Evolutionary conservation across 441 rosid genomes (phyloP), one percentile per base, ranked within the genome.

Genomic region (Bruguiera hainesii): DNA sequence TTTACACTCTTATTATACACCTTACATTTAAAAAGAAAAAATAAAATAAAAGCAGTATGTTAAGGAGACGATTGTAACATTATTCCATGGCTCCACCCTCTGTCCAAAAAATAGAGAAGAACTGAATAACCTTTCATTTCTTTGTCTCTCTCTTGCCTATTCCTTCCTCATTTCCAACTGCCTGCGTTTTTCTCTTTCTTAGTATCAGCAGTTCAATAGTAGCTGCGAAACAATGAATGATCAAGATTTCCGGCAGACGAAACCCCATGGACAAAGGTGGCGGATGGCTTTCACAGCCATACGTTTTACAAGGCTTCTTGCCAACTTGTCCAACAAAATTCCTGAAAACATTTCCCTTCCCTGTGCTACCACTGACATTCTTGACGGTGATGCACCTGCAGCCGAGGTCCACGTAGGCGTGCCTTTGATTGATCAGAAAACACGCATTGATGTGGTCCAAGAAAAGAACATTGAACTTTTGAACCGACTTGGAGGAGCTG

Each of bases 221-320:
- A 7, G 11, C 39, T 35, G 39, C 2, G 2, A 7, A 35, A 0
- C 39, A 35, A 35, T 35, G 39, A 11, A 8, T 8, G 0, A 35
- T 35, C 39, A 35, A 35, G 39, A 35, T 35, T 35, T 8, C 11
- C 39, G 2, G 11, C 39, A 35, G 39, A 1, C 39, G 26, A 51
- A 51, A 16, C 25, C 7, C 25, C 56, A 9, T 21, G 21, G 21
- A 0, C 21, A 21, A 21, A 51, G 30, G 21, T 73, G 79, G 74
- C 60, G 80, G 6, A 31, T 59, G 72, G 82, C 82, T 18, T 65
- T 65, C 65, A 63, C 52, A 0, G 84, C 50, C 66, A 75, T 81
- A 49, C 63, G 15, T 25, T 69, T 73, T 19, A 78, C 61, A 6
- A 78, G 71, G 78, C 51, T 65, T 63, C 82, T 78, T 39, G 71